Conservation (phyloP, 805 yeast genomes). For the Wickerhamiella sorbophila region DNA sequence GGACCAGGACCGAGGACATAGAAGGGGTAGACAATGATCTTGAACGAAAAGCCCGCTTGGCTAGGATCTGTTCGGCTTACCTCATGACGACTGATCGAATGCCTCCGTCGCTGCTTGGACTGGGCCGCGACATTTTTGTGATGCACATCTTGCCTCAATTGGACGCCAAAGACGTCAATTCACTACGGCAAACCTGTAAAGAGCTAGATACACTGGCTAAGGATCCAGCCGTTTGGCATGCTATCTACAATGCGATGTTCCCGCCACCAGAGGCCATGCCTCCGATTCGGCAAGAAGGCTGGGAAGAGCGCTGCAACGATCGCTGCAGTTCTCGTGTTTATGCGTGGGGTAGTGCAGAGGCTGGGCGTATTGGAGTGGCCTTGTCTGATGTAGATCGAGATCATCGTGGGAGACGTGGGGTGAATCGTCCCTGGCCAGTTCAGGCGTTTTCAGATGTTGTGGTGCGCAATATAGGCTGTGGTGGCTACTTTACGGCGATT, state of each 20-base stretch:
- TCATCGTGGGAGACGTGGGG: background rate
- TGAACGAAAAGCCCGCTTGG: too few relatives aligned
- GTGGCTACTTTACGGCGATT: background rate
- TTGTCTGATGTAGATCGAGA: background rate
- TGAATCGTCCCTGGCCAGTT: background rate
- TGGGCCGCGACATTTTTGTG: conserved; percentile 2
- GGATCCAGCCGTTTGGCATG: background rate
- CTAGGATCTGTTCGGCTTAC: too few relatives aligned
- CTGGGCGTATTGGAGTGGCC: background rate
- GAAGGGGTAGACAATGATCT: conserved; percentile 62
- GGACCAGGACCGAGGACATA: conserved; percentile 49
- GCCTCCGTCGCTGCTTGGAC: conserved; percentile 1
- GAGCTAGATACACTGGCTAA: background rate
- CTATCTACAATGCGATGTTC: background rate
- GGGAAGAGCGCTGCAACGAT: background rate
- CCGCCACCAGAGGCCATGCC: background rate
- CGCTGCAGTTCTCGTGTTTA: background rate
- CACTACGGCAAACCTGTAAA: background rate
- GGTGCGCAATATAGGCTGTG: background rate
- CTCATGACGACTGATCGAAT: too few relatives aligned
- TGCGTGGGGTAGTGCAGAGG: background rate
- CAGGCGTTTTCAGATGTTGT: background rate
- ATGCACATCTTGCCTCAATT: conserved; percentile 1
- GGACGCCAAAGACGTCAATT: background rate
- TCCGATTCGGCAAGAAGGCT: background rate